Evolutionary conservation across 2,329 filamentous ascomycete species (phyloP), one percentile per base, ranked within the genome.

Genomic region (Intubia oerlemansii): DNA sequence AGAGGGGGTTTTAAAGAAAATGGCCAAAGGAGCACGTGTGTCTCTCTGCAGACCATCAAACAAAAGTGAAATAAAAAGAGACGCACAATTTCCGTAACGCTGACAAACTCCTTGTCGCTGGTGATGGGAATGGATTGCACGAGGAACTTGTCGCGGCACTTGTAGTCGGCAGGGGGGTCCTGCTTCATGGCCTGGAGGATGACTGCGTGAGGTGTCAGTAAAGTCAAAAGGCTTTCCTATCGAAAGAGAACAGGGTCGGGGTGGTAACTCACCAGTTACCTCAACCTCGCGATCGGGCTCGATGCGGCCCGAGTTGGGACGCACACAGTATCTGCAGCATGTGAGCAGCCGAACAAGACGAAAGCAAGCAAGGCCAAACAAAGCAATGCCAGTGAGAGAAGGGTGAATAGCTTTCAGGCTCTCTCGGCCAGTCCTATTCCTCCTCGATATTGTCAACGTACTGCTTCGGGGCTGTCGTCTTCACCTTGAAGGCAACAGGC

Each of bases 381-480:
- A n/a, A n/a, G n/a, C n/a, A n/a, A n/a, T n/a, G n/a, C n/a, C n/a
- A n/a, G n/a, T n/a, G n/a, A n/a, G n/a, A n/a, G n/a, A n/a, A n/a
- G n/a, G n/a, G n/a, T n/a, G n/a, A n/a, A n/a, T n/a, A n/a, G n/a
- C n/a, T n/a, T n/a, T n/a, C n/a, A n/a, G n/a, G n/a, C n/a, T n/a
- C n/a, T n/a, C n/a, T n/a, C n/a, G n/a, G n/a, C n/a, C n/a, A n/a
- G n/a, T n/a, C n/a, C n/a, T n/a, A n/a, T n/a, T n/a, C n/a, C n/a
- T n/a, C n/a, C n/a, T n/a, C n/a, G n/a, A n/a, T n/a, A n/a, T n/a
- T n/a, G n/a, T n/a, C 8, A 3, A 32, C 37, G 53, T 78, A 98
- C 85, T 95, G 88, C 58, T 95, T 95, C 19, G 88, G 88, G 28
- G 88, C 88, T 37, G 88, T 98, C 27, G 88, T 98, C 71, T 98